Evolutionary conservation across 1,139 yeast species (phyloP), one percentile per base, ranked within the genome.

Genomic region (Debaryomycetaceae sp.): DNA sequence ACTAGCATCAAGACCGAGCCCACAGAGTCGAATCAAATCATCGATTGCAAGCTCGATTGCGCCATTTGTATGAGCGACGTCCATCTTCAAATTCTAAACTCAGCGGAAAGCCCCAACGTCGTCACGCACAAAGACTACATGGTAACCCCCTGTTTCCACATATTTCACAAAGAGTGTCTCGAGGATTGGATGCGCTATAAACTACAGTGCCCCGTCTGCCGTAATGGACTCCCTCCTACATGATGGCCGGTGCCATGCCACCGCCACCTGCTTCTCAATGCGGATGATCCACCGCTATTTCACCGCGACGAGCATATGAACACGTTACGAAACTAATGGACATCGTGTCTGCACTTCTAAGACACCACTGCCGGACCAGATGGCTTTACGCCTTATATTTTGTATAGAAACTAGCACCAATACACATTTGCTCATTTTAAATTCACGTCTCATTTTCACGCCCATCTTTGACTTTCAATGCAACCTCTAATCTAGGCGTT

Each of bases 101-200:
- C 51, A 43, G 27, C 48, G 33, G 52, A 50, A 20, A 35, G 44
- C 13, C 53, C 47, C 42, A 48, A 51, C 29, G 42, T 45, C n/a
- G 52, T 49, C 36, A 49, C 48, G 11, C 50, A 50, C 17, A 48
- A 45, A 39, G 55, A 53, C 38, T 89, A 87, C 57, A 89, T 91
- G 97, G 82, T 90, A 1, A 89, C 98, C 0, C 97, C 98, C 1
- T 91, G 98, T 61, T 76, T 82, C 43, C 98, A 91, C 62, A 82
- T 89, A 7, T 91, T 90, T 75, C 98, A 91, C 58, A 77, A 88
- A 1, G 84, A 80, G 34, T 91, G 98, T 66, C 69, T 91, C 54
- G 96, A 88, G 58, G 82, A 79, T 53, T 91, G 98, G 98, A 89
- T 91, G 97, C 80, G 85, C 62, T 86, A 89, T 57, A 87, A 91